A percentile compares a stretch with the other conserved stretches of the same genome.
Evolutionary conservation across 495 filamentous ascomycete species (phyloP).

Genomic region (Aspergillus indologenus): DNA sequence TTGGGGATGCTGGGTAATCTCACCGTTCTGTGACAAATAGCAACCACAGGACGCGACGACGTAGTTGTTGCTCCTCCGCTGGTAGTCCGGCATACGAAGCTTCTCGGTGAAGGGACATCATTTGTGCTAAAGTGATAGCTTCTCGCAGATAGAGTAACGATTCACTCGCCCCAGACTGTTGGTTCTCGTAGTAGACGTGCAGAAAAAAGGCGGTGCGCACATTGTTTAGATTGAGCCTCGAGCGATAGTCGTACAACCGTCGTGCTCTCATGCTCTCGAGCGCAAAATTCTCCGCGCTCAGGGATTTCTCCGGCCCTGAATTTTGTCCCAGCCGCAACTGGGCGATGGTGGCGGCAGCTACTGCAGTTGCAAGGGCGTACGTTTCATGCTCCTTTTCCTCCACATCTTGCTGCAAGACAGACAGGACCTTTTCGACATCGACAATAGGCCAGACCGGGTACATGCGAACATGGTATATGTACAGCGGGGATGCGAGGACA

Average conservation of each 20-base stretch:
- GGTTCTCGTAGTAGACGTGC: constrained; percentile 46
- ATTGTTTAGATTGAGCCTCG: constrained; percentile 19
- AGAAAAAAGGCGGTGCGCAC: constrained; percentile 44
- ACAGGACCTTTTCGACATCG: constrained; percentile 37
- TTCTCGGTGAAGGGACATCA: constrained; percentile 41
- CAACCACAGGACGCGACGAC: constrained; percentile 42
- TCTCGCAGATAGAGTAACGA: constrained; percentile 43
- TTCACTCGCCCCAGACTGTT: constrained; percentile 35
- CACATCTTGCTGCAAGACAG: constrained; percentile 26
- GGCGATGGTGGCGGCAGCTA: constrained; percentile 44
- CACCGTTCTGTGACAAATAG: constrained; percentile 46
- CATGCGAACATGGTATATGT: constrained; percentile 45
- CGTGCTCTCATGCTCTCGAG: constrained; percentile 18
- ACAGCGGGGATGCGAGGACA: constrained; percentile 18
- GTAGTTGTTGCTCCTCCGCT: constrained; percentile 31
- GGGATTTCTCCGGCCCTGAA: constrained; percentile 18
- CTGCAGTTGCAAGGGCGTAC: constrained; percentile 38
- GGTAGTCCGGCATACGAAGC: constrained; percentile 30
- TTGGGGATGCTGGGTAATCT: neutral
- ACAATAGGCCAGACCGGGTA: constrained; percentile 51
- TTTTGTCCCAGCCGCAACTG: constrained; percentile 38
- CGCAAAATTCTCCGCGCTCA: constrained; percentile 21
- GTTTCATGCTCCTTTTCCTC: constrained; percentile 34
- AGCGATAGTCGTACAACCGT: constrained; percentile 14
- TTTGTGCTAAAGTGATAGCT: constrained; percentile 44